Evolutionary conservation across 805 yeast species (phyloP), one percentile per base, ranked within the genome.

Genomic region (Kregervanrija delftensis): DNA sequence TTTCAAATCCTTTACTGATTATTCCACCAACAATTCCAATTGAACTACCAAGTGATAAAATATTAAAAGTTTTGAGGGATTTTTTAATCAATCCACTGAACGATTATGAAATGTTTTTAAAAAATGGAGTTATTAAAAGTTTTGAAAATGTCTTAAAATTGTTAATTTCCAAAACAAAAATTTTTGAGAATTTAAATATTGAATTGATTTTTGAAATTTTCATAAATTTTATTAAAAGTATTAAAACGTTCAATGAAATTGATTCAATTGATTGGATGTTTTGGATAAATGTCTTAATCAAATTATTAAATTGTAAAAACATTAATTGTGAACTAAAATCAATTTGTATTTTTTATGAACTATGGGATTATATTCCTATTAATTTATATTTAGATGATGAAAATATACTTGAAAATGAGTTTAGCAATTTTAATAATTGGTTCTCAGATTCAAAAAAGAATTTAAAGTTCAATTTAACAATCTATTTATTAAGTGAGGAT

Each of bases 341-440:
- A 11, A 59, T 87, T 34, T 77, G 89, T 4, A 72, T 81, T 45
- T 59, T 87, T 43, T 86, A 79, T 65, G 83, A 86, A 58, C 60
- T 81, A 2, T 87, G 95, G 95, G 83, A 81, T 31, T 64, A 69
- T 49, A 67, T 87, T 12, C 86, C 89, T 3, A 65, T 39, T 28
- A 47, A 49, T 28, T 35, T 37, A 35, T 47, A 38, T 41, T 34
- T 38, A 9, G 38, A 48, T 10, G 41, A 38, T 9, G 22, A 35
- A 10, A 31, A 35, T 11, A 11, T 30, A 3, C 12, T 37, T 9
- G 34, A 37, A 12, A 4, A 15, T n/a, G 11, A 35, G 9, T 37
- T 41, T 10, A 22, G 2, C 6, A 22, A 22, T 22, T 22, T 22
- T 22, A 22, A 22, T 22, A 37, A 42, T 13, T 79, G 84, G 84